Conservation (phyloP, 306 rosid genomes). For the Cucumis sativus region DNA sequence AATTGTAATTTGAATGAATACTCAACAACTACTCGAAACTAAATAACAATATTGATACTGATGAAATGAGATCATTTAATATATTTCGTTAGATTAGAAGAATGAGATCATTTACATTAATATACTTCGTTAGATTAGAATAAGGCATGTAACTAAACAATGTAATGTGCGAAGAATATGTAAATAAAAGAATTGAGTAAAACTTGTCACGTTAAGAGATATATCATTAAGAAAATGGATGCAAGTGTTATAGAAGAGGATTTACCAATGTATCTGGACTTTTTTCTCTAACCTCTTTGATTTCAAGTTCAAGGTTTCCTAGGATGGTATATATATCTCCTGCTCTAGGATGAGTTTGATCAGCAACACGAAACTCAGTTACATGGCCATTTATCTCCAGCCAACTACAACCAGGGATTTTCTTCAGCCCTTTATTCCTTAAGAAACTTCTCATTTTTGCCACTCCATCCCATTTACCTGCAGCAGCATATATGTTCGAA, state of each 20-base stretch:
- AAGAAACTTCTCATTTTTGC: slow-evolving; percentile 60
- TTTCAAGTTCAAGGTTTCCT: slow-evolving; percentile 41
- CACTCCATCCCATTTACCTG: slow-evolving; percentile 69
- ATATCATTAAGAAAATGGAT: background rate
- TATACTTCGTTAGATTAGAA: background rate
- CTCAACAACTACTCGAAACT: background rate
- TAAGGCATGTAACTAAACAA: background rate
- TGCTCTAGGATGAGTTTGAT: slow-evolving; percentile 47
- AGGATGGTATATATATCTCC: slow-evolving; percentile 35
- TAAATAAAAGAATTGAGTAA: background rate
- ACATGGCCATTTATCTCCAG: slow-evolving; percentile 47
- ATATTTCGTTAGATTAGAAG: too few species aligned
- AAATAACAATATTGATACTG: background rate
- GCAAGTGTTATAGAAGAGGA: background rate
- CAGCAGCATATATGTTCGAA: slow-evolving; percentile 71
- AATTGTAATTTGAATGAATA: background rate
- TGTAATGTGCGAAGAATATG: background rate
- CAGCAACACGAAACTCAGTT: slow-evolving; percentile 65
- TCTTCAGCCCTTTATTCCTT: slow-evolving; percentile 51
- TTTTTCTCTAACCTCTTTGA: slow-evolving; percentile 19
- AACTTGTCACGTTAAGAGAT: background rate
- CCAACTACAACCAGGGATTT: slow-evolving; percentile 70
- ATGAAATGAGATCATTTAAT: background rate
- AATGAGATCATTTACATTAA: background rate
- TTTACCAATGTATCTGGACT: background rate